Evolutionary conservation across 495 filamentous ascomycete species (phyloP).

Genomic region (Bryoglossum gracile): DNA sequence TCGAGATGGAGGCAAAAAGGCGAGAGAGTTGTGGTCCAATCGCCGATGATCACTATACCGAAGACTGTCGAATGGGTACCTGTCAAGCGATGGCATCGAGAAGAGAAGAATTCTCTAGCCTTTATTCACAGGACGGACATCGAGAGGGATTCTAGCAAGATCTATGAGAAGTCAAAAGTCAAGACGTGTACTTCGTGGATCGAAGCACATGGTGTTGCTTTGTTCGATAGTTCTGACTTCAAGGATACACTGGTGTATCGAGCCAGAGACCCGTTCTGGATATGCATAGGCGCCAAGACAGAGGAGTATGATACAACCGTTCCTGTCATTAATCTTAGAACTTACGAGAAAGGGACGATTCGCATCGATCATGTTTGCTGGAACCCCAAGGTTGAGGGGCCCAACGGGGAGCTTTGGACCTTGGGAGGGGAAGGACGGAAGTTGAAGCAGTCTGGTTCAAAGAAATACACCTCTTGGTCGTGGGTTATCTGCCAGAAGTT

Average conservation of each 20-base stretch:
- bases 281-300: conserved; percentile 6
- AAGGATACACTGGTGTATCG: conserved; percentile 5
- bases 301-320: conserved; percentile 9
- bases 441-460: conserved; percentile 3
- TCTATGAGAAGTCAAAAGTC: conserved; percentile 11
- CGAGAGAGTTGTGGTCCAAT: conserved; percentile 11
- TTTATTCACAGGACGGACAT: conserved; percentile 21
- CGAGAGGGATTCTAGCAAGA: conserved; percentile 17
- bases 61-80: conserved; percentile 16
- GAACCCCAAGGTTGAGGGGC: conserved; percentile 24
- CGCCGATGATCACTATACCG: conserved; percentile 12
- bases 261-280: conserved; percentile 23
- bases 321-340: conserved; percentile 27
- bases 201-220: conserved; percentile 20
- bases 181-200: background rate
- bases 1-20: conserved; percentile 12
- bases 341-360: conserved; percentile 16
- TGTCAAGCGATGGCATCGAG: conserved; percentile 21
- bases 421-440: conserved; percentile 25
- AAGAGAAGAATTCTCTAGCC: conserved; percentile 25
- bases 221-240: conserved; percentile 3
- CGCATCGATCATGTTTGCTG: conserved; percentile 27
- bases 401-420: conserved; percentile 25
- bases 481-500: conserved; percentile 14
- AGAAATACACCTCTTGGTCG: conserved; percentile 6